Conservation (phyloP, 768 basidiomycete genomes). For the Lenzites betulinus region DNA sequence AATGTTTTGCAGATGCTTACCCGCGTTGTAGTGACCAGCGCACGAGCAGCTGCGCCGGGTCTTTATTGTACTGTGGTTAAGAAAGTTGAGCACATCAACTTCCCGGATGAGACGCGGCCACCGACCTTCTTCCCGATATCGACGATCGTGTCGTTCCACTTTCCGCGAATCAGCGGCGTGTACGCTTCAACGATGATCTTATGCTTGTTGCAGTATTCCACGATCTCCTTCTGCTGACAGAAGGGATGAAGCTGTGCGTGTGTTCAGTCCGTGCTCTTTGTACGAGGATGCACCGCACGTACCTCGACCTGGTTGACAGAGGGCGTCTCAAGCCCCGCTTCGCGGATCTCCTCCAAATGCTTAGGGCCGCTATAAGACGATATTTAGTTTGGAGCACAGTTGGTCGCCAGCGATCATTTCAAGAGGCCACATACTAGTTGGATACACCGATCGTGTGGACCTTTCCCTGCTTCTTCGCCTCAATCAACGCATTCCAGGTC, state of each 20-base stretch:
- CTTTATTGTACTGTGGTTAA: background rate
- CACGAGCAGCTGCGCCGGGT: constrained; percentile 73
- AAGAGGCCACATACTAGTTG: constrained; percentile 61
- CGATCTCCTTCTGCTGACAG: constrained; percentile 76
- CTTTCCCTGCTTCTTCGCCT: constrained; percentile 64
- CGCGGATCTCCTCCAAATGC: constrained; percentile 74
- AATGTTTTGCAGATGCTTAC: constrained; percentile 27
- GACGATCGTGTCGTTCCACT: constrained; percentile 52
- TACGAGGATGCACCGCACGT: constrained; percentile 15
- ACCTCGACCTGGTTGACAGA: constrained; percentile 85
- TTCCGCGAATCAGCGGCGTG: constrained; percentile 64
- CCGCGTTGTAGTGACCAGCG: constrained; percentile 85
- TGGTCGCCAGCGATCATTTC: background rate
- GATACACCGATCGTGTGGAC: constrained; percentile 78
- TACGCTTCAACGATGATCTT: constrained; percentile 44
- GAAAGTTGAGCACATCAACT: background rate
- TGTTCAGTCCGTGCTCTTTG: no score
- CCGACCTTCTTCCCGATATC: constrained; percentile 62
- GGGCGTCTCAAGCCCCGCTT: constrained; percentile 63
- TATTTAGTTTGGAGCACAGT: no score
- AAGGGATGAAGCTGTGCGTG: constrained; percentile 79
- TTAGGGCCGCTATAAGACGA: constrained; percentile 55
- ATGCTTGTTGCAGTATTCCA: constrained; percentile 55
- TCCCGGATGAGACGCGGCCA: background rate
- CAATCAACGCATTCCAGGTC: constrained; percentile 70